Evolutionary conservation across 352 stramenopile species (phyloP).

Genomic region (Globisporangium uncinulatum): DNA sequence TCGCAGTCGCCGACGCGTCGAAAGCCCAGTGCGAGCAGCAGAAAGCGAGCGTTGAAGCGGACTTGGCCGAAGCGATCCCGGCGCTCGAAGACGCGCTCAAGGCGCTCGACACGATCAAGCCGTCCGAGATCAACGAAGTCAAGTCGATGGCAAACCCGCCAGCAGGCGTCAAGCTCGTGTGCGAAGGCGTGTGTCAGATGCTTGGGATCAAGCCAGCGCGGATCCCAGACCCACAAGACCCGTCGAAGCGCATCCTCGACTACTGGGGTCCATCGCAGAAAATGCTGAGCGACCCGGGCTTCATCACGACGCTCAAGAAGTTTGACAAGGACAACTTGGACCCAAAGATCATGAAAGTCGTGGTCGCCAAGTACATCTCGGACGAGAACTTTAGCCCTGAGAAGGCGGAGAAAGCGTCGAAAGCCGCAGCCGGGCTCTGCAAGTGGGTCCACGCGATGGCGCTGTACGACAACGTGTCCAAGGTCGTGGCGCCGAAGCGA

Average conservation of each 20-base stretch:
- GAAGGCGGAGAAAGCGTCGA: slow-evolving; percentile 91
- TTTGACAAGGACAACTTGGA: slow-evolving; percentile 89
- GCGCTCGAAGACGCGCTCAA: slow-evolving; percentile 91
- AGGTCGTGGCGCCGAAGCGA: slow-evolving; percentile 91
- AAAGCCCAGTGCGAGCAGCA: slow-evolving; percentile 90
- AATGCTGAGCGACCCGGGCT: slow-evolving; percentile 89
- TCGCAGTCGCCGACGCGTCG: slow-evolving; percentile 69
- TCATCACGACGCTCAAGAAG: slow-evolving; percentile 90
- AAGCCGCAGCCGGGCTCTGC: slow-evolving; percentile 89
- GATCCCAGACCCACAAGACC: slow-evolving; percentile 89
- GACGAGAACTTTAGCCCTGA: slow-evolving; percentile 91
- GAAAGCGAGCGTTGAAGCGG: slow-evolving; percentile 81
- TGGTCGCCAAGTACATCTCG: slow-evolving; percentile 87
- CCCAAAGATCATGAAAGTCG: slow-evolving; percentile 86
- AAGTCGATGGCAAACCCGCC: slow-evolving; percentile 92
- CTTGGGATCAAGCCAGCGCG: slow-evolving; percentile 89
- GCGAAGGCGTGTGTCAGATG: slow-evolving; percentile 93
- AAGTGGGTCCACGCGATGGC: slow-evolving; percentile 94
- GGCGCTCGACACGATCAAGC: slow-evolving; percentile 90
- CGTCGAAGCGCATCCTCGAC: slow-evolving; percentile 93
- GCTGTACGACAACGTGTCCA: slow-evolving; percentile 91
- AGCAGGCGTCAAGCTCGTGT: slow-evolving; percentile 90
- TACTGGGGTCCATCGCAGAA: slow-evolving; percentile 93
- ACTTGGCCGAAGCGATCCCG: slow-evolving; percentile 92
- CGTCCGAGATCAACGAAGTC: slow-evolving; percentile 91